Base-by-base conservation (phyloP, 441 rosid genomes). In the Corymbia calophylla region DNA sequence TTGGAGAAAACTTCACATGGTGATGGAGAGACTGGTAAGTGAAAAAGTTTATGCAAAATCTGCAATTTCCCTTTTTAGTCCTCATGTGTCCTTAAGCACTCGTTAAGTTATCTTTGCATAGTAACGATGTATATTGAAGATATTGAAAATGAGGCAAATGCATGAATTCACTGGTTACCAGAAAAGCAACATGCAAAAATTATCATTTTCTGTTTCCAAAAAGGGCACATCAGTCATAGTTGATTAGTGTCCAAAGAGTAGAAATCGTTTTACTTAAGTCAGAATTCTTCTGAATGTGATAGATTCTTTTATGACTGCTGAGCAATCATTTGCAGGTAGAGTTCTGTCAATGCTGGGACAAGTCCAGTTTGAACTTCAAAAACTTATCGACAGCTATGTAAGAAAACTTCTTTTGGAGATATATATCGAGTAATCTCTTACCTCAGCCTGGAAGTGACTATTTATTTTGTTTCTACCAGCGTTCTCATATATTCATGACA, bases 381-480 rank as follows among this genome's bases (percentile, higher is more conserved):
- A 94, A 90, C 96, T 97, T 91, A 95, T 97, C 80, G 99, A 98
- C 91, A 94, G 93, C 89, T 98, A 98, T 95, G 99, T 98, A 92
- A 97, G 99, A 92, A 88, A 14, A 88, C 88, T 87, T 60, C 21
- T 73, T 89, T 58, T 86, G 56, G 39, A 44, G 44, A 89, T 60
- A 87, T 68, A 19, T 66, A 60, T 80, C 3, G 58, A 35, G 49
- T 73, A 54, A 21, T 39, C 51, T 51, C 87, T 29, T 55, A n/a
- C 54, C 53, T 86, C 88, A 86, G 86, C 60, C 19, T 62, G 48
- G 62, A 85, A 87, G 82, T 92, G 80, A 91, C 87, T 87, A 89
- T 89, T 87, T 86, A 90, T 19, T 77, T 32, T 82, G 53, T 90
- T n/a, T 93, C 92, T 89, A 92, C 89, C 97, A 98, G 99, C 98